These are phyloP conservation scores for Coprinopsis cinerea DNA, from an alignment of 768 basidiomycete genomes.

Conservation along the genomic window DNA sequence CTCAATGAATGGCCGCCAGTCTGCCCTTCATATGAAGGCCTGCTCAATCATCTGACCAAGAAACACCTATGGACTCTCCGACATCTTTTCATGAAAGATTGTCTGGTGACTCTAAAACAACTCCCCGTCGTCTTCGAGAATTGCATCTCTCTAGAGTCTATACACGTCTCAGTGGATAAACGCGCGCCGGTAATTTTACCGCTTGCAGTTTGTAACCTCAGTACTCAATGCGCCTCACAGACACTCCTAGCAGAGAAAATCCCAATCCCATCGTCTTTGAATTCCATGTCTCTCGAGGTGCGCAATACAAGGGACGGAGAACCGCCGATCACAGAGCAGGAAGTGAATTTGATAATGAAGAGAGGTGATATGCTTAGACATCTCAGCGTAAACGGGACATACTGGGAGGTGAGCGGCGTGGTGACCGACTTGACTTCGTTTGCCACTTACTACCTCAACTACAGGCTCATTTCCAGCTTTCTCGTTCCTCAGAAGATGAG, in stretches of 20 bases:
- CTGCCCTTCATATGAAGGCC: slow-evolving; percentile 13
- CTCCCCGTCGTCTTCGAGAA: slow-evolving; percentile 23
- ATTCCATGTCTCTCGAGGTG: no score
- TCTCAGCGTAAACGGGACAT: no score
- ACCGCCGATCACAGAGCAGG: no score
- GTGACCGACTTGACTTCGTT: no score
- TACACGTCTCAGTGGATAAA: slow-evolving; percentile 25
- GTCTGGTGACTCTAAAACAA: slow-evolving; percentile 24
- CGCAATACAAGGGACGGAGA: no score
- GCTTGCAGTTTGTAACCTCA: neutral
- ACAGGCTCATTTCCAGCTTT: no score
- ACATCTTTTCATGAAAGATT: slow-evolving; percentile 25
- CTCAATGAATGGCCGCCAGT: slow-evolving; percentile 17
- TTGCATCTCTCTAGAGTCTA: slow-evolving; percentile 31
- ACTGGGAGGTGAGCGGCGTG: no score
- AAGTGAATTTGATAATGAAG: no score
- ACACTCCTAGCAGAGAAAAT: neutral
- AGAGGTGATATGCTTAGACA: no score
- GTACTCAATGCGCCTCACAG: neutral
- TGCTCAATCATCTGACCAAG: slow-evolving; percentile 33
- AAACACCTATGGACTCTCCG: slow-evolving; percentile 28
- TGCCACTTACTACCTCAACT: no score
- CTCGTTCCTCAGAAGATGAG: no score
- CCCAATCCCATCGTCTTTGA: no score
- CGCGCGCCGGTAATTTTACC: slow-evolving; percentile 26